These are phyloP conservation scores for Citeromyces hawaiiensis DNA, from an alignment of 1,139 yeast genomes.

Conservation along the genomic window DNA sequence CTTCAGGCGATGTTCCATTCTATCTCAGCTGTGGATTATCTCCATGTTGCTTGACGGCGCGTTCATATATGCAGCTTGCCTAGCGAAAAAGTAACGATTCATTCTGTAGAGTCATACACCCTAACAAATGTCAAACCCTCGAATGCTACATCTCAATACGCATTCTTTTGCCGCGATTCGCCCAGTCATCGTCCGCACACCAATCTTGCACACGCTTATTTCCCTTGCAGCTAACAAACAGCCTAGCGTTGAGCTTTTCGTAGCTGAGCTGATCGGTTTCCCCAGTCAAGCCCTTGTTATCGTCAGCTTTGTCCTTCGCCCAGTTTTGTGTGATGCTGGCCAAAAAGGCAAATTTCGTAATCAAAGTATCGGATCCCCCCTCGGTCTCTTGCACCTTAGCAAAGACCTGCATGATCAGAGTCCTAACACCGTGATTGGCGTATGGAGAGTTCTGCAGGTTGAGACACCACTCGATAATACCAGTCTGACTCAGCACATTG, in stretches of 20 bases:
- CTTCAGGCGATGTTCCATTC: too few species aligned
- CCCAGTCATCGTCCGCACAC: constrained; percentile 34
- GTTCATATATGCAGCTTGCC: too few species aligned
- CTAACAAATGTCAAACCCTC: background rate
- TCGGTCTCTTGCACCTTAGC: constrained; percentile 38
- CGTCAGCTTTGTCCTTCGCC: constrained; percentile 9
- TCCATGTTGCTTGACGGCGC: too few species aligned
- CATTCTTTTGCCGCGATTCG: constrained; percentile 1
- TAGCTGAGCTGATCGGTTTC: constrained; percentile 26
- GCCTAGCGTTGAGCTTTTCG: constrained; percentile 32
- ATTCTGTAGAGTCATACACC: too few species aligned
- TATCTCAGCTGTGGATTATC: too few species aligned
- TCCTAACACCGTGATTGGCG: constrained; percentile 24
- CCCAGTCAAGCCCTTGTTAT: constrained; percentile 7
- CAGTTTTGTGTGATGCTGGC: constrained; percentile 31
- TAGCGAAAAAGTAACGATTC: too few species aligned
- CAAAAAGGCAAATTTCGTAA: constrained; percentile 51
- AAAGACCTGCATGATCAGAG: constrained; percentile 27
- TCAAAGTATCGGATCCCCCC: constrained; percentile 46
- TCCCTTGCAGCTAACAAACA: constrained; percentile 24
- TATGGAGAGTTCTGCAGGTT: constrained; percentile 40
- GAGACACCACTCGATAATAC: constrained; percentile 56
- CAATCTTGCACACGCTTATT: constrained; percentile 50
- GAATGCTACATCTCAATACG: background rate
- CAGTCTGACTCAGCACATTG: constrained; percentile 31